Evolutionary conservation across 768 basidiomycete species (phyloP).

Genomic region (Lepiota brunneoincarnata): DNA sequence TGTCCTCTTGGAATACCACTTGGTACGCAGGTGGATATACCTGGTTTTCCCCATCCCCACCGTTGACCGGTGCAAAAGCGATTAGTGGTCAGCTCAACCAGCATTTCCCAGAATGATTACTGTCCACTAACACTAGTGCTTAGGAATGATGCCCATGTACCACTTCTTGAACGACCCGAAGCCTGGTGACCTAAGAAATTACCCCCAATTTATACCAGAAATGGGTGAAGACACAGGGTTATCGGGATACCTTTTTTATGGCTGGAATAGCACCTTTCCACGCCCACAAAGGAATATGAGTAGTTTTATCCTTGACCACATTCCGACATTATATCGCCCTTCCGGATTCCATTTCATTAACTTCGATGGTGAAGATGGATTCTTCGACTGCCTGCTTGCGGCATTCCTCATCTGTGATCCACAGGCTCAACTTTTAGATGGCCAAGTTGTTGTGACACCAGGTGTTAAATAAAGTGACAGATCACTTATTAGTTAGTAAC

Average conservation of each 20-base stretch:
- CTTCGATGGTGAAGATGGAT: neutral
- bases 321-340: neutral
- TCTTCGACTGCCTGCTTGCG: neutral
- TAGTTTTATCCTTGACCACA: neutral
- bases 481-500: no score
- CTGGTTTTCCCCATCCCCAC: neutral
- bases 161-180: neutral
- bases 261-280: neutral
- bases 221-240: neutral
- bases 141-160: slow-evolving; percentile 1
- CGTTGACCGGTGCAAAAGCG: neutral
- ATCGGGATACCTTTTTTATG: neutral
- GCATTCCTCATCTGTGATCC: slow-evolving; percentile 2
- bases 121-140: neutral
- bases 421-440: neutral
- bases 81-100: neutral
- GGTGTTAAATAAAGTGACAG: no score
- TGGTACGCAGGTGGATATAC: slow-evolving; percentile 1
- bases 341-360: neutral
- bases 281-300: neutral
- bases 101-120: no score
- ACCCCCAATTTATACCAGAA: neutral
- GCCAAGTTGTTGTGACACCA: neutral
- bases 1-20: neutral
- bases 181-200: neutral